These are phyloP conservation scores for Dipteronia dyeriana DNA, from an alignment of 345 rosid species.

Conservation along the genomic window DNA sequence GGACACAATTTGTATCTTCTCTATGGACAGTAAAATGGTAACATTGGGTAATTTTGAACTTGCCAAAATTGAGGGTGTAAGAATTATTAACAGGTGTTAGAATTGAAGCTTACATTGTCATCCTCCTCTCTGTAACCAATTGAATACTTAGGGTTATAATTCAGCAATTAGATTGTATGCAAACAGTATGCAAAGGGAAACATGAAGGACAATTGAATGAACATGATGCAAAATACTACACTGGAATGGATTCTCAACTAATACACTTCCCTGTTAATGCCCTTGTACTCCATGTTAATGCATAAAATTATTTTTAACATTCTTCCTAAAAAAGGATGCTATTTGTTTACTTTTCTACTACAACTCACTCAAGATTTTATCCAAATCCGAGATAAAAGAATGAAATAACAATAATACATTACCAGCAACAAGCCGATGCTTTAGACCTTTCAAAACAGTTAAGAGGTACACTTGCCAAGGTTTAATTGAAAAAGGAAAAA, in stretches of 20 bases:
- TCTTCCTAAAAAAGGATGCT: background rate
- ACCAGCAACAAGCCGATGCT: conserved; percentile 96
- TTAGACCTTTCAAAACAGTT: conserved; percentile 81
- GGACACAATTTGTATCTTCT: conserved; percentile 46
- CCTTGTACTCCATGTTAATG: background rate
- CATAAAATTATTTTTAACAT: background rate
- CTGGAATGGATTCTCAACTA: background rate
- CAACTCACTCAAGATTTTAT: background rate
- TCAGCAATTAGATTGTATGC: background rate
- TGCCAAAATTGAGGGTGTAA: conserved; percentile 23
- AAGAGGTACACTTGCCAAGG: conserved; percentile 75
- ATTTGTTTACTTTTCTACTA: background rate
- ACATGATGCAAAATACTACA: background rate
- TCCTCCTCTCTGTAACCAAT: background rate
- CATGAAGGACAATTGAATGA: too few relatives aligned
- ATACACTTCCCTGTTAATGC: background rate
- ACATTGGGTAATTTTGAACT: conserved; percentile 80
- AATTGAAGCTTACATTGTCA: background rate
- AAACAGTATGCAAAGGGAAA: background rate
- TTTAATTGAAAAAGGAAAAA: conserved; percentile 18
- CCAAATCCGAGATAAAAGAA: background rate
- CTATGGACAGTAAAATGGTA: conserved; percentile 63
- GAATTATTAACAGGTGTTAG: conserved; percentile 13
- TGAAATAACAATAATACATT: conserved; percentile 13
- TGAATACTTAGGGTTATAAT: background rate